Evolutionary conservation across 805 yeast species (phyloP).

Genomic region (Candida palmyrensis): DNA sequence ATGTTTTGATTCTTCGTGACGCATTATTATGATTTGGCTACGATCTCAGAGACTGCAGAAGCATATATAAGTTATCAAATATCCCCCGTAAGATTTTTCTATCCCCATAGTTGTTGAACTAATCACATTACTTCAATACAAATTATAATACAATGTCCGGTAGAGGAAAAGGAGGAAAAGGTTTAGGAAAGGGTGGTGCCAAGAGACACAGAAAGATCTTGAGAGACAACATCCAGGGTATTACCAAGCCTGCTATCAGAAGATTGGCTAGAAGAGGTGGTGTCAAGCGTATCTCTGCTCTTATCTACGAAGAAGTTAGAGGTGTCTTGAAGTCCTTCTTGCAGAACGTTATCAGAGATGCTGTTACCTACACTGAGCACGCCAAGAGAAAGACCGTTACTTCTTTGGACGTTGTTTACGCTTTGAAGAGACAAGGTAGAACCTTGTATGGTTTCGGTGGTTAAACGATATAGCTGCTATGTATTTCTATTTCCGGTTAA

Average conservation of each 20-base stretch:
- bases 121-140: conserved; percentile 6
- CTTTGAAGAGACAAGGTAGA: conserved; percentile 99
- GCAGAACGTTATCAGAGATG: conserved; percentile 97
- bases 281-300: conserved; percentile 99
- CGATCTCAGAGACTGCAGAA: no score
- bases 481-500: conserved; percentile 4
- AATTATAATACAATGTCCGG: conserved; percentile 71
- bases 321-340: conserved; percentile 92
- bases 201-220: conserved; percentile 99
- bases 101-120: conserved; percentile 4
- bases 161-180: conserved; percentile 99
- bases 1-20: no score
- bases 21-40: no score
- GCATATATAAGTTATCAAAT: neutral
- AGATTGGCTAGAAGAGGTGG: conserved; percentile 99
- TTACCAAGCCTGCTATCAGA: conserved; percentile 99
- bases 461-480: conserved; percentile 39
- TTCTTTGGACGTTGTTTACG: conserved; percentile 96
- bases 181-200: conserved; percentile 99
- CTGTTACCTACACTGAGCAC: conserved; percentile 99
- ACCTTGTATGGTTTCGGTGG: conserved; percentile 99
- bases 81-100: neutral
- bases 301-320: conserved; percentile 98
- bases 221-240: conserved; percentile 99
- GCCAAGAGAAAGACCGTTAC: conserved; percentile 99